A percentile compares a stretch with the other conserved stretches of the same genome.
These are phyloP conservation scores for Ustilago shanxiensis DNA, from an alignment of 1,284 basidiomycete species.

Conservation along the genomic window DNA sequence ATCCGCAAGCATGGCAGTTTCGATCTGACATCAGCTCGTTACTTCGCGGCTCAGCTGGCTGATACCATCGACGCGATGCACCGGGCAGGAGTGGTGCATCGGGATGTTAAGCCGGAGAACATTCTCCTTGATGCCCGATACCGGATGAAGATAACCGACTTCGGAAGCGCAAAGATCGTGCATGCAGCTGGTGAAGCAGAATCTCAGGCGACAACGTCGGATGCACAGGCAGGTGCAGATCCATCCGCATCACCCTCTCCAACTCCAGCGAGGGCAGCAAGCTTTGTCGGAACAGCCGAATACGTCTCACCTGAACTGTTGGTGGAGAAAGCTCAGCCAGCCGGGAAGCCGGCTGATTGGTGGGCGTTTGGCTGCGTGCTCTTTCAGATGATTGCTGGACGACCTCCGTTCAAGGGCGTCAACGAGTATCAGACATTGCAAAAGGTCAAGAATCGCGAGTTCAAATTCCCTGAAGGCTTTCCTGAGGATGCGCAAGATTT, in stretches of 20 bases:
- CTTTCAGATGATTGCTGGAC: conserved; percentile 74
- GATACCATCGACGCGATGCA: conserved; percentile 66
- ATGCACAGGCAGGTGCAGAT: background rate
- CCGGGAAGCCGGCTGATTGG: conserved; percentile 73
- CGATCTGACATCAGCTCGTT: conserved; percentile 50
- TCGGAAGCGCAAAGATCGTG: conserved; percentile 66
- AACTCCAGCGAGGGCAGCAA: conserved; percentile 73
- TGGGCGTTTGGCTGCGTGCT: conserved; percentile 76
- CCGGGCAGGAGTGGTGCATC: conserved; percentile 63
- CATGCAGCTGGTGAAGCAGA: conserved; percentile 28
- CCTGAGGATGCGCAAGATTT: conserved; percentile 72
- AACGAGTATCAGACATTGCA: conserved; percentile 76
- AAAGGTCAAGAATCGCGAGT: conserved; percentile 73
- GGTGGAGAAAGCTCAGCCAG: conserved; percentile 74
- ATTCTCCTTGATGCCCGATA: conserved; percentile 60
- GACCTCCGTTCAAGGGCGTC: conserved; percentile 74
- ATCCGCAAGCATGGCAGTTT: conserved; percentile 65
- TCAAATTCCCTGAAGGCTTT: conserved; percentile 72
- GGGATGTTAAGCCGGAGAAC: conserved; percentile 67
- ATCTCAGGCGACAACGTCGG: background rate
- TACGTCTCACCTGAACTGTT: conserved; percentile 95
- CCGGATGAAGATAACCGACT: conserved; percentile 67
- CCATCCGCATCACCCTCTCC: background rate
- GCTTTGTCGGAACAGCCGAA: conserved; percentile 96
- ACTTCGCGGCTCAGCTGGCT: conserved; percentile 65